A percentile compares a stretch with the other conserved stretches of the same genome.
Conservation (phyloP, 108 stramenopile species). For the Cyclostephanos invisitatus region DNA sequence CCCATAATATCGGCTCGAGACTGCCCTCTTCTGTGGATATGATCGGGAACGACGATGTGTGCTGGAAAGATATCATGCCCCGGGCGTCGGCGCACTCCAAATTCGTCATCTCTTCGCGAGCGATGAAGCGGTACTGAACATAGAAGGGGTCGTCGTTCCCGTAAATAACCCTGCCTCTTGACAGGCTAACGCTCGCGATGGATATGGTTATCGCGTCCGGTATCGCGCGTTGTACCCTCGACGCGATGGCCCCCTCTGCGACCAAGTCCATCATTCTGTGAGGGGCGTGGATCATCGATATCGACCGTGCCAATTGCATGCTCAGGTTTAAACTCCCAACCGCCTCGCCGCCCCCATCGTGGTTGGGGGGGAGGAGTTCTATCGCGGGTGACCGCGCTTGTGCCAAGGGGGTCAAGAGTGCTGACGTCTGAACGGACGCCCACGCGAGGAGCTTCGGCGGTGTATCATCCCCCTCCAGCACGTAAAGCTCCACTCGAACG, state of each 20-base stretch:
- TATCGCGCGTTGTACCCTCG: background rate
- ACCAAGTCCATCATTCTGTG: background rate
- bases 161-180: background rate
- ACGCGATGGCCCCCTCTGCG: background rate
- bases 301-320: conserved; percentile 11
- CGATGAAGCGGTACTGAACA: conserved; percentile 26
- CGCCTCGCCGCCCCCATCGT: background rate
- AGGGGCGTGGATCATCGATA: background rate
- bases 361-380: background rate
- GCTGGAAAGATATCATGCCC: conserved; percentile 17
- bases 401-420: background rate
- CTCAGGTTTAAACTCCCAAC: conserved; percentile 10
- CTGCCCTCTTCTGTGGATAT: background rate
- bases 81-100: conserved; percentile 1
- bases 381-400: background rate
- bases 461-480: background rate
- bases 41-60: conserved; percentile 17
- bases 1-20: background rate
- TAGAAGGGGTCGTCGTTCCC: conserved; percentile 5
- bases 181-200: conserved; percentile 11
- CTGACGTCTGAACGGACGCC: conserved; percentile 6
- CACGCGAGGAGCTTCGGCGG: conserved; percentile 11
- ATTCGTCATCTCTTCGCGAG: conserved; percentile 9
- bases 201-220: conserved; percentile 12
- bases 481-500: conserved; percentile 25